Evolutionary conservation across 73 alveolate species (phyloP).

Genomic region (Stentor roeselii): DNA sequence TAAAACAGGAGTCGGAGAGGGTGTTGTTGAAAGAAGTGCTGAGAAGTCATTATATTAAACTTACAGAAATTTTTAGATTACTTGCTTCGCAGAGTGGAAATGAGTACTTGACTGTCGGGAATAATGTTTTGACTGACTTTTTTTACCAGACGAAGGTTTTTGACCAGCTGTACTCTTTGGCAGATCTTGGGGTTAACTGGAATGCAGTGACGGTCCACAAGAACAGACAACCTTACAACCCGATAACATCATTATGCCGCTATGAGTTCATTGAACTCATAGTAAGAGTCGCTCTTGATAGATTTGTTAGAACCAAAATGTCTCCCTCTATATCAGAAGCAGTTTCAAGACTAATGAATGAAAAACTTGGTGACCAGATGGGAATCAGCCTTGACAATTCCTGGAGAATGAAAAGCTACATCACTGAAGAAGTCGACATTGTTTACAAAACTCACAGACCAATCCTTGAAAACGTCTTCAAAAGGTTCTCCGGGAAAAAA

Average conservation of each 20-base stretch:
- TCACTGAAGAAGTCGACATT: slow-evolving; percentile 52
- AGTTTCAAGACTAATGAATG: slow-evolving; percentile 35
- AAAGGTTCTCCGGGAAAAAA: slow-evolving; percentile 50
- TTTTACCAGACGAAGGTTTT: slow-evolving; percentile 28
- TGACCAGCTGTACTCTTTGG: slow-evolving; percentile 28
- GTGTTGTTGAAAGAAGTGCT: slow-evolving; percentile 41
- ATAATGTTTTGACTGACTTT: slow-evolving; percentile 56
- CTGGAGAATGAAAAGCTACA: slow-evolving; percentile 50
- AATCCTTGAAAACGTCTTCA: slow-evolving; percentile 33
- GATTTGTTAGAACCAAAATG: slow-evolving; percentile 37
- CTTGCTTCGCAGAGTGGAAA: slow-evolving; percentile 54
- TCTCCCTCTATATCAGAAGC: slow-evolving; percentile 34
- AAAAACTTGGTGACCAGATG: slow-evolving; percentile 29
- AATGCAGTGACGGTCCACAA: slow-evolving; percentile 6
- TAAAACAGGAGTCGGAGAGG: slow-evolving; percentile 51
- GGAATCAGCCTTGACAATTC: slow-evolving; percentile 34
- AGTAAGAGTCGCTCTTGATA: slow-evolving; percentile 56
- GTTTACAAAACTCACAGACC: slow-evolving; percentile 33
- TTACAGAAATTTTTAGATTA: slow-evolving; percentile 62
- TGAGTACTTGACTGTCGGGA: slow-evolving; percentile 46
- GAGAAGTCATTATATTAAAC: slow-evolving; percentile 36
- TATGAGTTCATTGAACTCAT: slow-evolving; percentile 67
- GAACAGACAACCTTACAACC: slow-evolving; percentile 54
- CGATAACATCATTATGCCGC: slow-evolving; percentile 51
- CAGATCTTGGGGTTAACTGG: slow-evolving; percentile 32